phyloP scores from a whole-genome alignment of 192 early-diverging fungal genomes.

The Linnemannia elongata region DNA sequence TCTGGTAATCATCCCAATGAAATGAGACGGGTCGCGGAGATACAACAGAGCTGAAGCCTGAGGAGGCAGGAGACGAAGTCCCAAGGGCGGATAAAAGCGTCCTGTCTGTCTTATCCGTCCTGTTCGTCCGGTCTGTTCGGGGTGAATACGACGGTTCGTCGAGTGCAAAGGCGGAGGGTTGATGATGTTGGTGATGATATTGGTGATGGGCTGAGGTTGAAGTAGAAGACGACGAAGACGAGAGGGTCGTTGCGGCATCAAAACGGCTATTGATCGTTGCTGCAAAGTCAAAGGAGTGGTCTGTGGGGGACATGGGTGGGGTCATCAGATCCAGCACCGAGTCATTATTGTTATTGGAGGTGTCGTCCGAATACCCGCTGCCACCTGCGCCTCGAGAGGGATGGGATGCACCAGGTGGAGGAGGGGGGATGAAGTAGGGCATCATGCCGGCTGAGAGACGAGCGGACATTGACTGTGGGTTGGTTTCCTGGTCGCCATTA shows the following conservation, averaged over 20 bases:
- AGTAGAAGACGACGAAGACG: slow-evolving; percentile 10
- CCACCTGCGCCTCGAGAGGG: neutral
- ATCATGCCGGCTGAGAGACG: slow-evolving; percentile 52
- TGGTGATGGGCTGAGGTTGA: neutral
- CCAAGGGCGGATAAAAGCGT: neutral
- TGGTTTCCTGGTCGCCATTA: slow-evolving; percentile 11
- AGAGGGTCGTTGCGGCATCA: neutral
- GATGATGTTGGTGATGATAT: neutral
- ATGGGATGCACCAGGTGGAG: slow-evolving; percentile 9
- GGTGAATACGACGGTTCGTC: slow-evolving; percentile 8
- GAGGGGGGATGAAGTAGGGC: slow-evolving; percentile 51
- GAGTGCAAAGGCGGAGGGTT: neutral
- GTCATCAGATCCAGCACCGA: slow-evolving; percentile 39
- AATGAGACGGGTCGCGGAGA: slow-evolving; percentile 44
- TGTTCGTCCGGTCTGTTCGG: neutral
- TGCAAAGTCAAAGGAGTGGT: slow-evolving; percentile 29
- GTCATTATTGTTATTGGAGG: neutral
- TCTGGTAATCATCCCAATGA: slow-evolving; percentile 45
- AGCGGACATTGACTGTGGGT: slow-evolving; percentile 39
- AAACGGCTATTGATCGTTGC: slow-evolving; percentile 40
- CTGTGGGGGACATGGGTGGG: slow-evolving; percentile 54
- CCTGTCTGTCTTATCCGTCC: neutral
- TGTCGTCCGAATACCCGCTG: neutral
- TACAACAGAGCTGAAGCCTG: neutral
- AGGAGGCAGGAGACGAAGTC: neutral